These are phyloP conservation scores for Trypanosomatidae sp. DNA, from an alignment of 208 protist species.

Conservation along the genomic window DNA sequence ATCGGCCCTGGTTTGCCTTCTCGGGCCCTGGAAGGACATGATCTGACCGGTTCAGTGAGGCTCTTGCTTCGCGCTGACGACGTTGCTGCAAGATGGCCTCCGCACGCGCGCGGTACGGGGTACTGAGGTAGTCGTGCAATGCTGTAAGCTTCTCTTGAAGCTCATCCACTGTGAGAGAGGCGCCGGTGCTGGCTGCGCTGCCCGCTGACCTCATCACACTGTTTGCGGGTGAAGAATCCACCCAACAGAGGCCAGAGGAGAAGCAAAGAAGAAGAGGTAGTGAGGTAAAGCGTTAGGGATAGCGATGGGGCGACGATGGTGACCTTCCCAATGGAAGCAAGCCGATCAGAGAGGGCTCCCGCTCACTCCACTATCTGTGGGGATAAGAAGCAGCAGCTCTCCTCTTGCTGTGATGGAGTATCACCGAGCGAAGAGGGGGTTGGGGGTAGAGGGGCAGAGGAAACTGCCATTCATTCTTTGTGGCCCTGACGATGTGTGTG, in stretches of 20 bases:
- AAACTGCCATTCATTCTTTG: neutral
- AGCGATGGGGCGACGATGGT: neutral
- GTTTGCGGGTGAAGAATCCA: neutral
- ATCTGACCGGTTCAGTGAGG: neutral
- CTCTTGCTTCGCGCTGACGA: constrained; percentile 14
- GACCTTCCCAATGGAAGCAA: neutral
- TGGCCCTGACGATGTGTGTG: neutral
- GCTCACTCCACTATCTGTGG: neutral
- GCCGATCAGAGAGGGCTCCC: neutral
- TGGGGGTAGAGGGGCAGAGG: neutral
- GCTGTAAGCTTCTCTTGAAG: constrained; percentile 21
- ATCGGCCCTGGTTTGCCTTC: neutral
- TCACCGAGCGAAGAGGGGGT: neutral
- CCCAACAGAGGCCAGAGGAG: neutral
- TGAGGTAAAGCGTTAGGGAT: neutral
- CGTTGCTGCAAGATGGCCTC: constrained; percentile 21
- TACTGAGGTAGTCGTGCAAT: constrained; percentile 33
- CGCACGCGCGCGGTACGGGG: constrained; percentile 24
- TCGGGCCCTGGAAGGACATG: neutral
- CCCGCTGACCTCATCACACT: neutral
- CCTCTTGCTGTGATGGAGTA: neutral
- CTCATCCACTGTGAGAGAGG: constrained; percentile 24
- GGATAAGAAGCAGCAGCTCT: neutral
- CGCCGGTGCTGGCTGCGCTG: neutral
- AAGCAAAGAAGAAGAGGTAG: neutral